Evolutionary conservation across 2,329 filamentous ascomycete species (phyloP).

Genomic region (Trichoderma sp.): DNA sequence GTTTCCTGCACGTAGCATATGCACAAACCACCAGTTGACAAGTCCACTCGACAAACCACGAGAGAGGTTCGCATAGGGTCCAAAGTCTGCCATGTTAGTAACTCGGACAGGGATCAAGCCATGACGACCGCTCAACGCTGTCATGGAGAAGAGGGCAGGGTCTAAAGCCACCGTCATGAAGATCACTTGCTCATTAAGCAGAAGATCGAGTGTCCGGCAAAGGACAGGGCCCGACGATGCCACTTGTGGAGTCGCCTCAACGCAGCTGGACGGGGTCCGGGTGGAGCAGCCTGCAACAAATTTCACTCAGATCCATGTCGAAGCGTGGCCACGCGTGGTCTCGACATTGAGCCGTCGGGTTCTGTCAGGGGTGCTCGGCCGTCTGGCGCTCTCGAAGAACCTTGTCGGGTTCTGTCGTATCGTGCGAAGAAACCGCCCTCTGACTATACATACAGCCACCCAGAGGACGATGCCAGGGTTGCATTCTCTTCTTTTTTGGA

Average conservation of each 20-base stretch:
- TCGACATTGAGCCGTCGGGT: background rate
- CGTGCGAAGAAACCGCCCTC: too few species aligned
- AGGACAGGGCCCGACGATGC: slow-evolving; percentile 3
- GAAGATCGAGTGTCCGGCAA: slow-evolving; percentile 13
- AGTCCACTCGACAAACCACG: background rate
- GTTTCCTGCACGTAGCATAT: too few species aligned
- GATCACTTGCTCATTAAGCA: background rate
- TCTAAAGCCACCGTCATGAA: slow-evolving; percentile 5
- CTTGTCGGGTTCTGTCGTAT: too few species aligned
- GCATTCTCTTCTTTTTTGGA: background rate
- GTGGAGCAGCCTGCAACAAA: slow-evolving; percentile 16
- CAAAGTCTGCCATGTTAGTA: background rate
- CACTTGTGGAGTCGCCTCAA: slow-evolving; percentile 1
- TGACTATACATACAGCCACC: too few species aligned
- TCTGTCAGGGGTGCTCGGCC: background rate
- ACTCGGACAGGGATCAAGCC: background rate
- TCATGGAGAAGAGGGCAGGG: background rate
- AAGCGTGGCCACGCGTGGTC: background rate
- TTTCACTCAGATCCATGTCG: slow-evolving; percentile 3
- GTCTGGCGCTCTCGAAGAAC: background rate
- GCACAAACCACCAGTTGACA: too few species aligned
- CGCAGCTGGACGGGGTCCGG: background rate
- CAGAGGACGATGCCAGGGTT: background rate
- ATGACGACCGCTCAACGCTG: background rate
- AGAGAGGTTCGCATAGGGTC: background rate